phyloP scores from a whole-genome alignment of 306 rosid genomes.

The Castanospermum australe region DNA sequence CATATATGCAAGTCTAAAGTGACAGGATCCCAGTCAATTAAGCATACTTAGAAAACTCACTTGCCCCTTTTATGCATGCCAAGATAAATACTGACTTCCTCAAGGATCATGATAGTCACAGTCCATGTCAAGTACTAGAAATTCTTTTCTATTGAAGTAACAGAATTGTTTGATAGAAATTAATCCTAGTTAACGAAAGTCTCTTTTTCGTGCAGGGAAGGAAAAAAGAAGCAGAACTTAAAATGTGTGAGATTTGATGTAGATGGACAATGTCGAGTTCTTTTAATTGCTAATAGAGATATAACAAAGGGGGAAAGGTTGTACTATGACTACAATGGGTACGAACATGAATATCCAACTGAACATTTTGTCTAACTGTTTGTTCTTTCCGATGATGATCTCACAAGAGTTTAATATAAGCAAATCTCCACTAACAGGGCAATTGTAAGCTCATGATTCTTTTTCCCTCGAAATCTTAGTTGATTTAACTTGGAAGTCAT shows the following conservation, averaged over 20 bases:
- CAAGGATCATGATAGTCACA: background rate
- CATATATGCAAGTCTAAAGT: background rate
- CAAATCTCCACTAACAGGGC: background rate
- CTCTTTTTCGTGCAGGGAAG: conserved; percentile 62
- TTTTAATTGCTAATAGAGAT: conserved; percentile 82
- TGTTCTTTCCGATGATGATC: background rate
- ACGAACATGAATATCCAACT: conserved; percentile 91
- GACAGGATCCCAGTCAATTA: background rate
- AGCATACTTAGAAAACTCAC: background rate
- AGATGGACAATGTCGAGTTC: conserved; percentile 75
- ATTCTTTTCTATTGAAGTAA: background rate
- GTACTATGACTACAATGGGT: conserved; percentile 92
- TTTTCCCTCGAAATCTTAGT: background rate
- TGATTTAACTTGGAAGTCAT: background rate
- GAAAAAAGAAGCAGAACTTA: conserved; percentile 86
- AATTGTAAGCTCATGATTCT: background rate
- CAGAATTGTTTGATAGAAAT: background rate
- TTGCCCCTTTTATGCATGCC: background rate
- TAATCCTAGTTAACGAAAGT: background rate
- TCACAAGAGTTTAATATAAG: background rate
- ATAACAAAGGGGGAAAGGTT: conserved; percentile 89
- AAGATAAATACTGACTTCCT: background rate
- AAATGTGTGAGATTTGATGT: conserved; percentile 82
- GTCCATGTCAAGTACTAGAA: background rate
- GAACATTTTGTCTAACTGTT: conserved; percentile 65